These are phyloP conservation scores for Starmerella kuoi DNA, from an alignment of 805 yeast species.

Conservation along the genomic window DNA sequence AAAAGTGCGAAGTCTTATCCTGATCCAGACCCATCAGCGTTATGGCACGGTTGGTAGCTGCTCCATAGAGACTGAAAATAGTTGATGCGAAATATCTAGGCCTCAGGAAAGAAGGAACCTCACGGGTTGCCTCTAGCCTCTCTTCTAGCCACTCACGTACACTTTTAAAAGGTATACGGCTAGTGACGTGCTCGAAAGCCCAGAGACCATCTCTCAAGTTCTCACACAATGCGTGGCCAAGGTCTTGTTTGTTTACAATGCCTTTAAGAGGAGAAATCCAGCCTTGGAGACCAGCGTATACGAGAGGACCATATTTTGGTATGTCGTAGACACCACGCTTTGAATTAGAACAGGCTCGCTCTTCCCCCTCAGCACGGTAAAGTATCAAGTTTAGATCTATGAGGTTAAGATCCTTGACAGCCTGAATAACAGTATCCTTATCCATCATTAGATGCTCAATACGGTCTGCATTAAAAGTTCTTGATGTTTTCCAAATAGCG, in stretches of 20 bases:
- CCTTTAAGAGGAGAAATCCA: constrained; percentile 62
- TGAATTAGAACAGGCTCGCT: constrained; percentile 66
- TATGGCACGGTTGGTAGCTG: constrained; percentile 59
- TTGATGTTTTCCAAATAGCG: constrained; percentile 63
- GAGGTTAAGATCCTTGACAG: constrained; percentile 47
- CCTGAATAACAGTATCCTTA: constrained; percentile 58
- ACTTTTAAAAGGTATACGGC: constrained; percentile 39
- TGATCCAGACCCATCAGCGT: constrained; percentile 36
- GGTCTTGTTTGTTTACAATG: constrained; percentile 55
- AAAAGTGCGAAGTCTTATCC: constrained; percentile 51
- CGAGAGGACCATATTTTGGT: constrained; percentile 61
- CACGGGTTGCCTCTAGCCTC: constrained; percentile 40
- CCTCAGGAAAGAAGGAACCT: constrained; percentile 58
- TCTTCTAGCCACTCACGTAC: constrained; percentile 54
- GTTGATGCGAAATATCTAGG: constrained; percentile 81
- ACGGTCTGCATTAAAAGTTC: constrained; percentile 50
- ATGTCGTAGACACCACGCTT: constrained; percentile 58
- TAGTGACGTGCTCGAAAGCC: constrained; percentile 70
- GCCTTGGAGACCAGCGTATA: constrained; percentile 87
- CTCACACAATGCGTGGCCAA: constrained; percentile 72
- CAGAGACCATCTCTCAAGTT: constrained; percentile 75
- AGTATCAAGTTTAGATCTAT: constrained; percentile 63
- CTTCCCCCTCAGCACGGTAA: constrained; percentile 77
- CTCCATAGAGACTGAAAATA: constrained; percentile 74
- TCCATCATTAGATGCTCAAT: constrained; percentile 52